These are phyloP conservation scores for Thraustochytrium sp. DNA, from an alignment of 352 stramenopile genomes.

Conservation along the genomic window DNA sequence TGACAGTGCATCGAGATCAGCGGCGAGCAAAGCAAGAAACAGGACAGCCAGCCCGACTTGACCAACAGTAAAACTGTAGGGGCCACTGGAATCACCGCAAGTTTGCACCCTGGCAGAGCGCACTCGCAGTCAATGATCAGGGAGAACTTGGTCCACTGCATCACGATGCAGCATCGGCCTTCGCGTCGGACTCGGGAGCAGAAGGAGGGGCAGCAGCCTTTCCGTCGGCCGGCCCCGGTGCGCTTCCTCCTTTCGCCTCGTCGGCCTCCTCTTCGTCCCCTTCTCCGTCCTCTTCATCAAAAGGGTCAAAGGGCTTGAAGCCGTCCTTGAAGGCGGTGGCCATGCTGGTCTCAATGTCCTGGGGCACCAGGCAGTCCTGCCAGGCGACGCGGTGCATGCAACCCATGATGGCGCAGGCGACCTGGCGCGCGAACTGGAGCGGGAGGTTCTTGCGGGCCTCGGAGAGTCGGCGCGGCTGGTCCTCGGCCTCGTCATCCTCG, in stretches of 20 bases:
- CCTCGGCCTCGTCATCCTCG: not conserved
- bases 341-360: slow-evolving; percentile 1
- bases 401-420: slow-evolving; percentile 7
- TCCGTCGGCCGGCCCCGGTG: not conserved
- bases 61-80: too few species aligned
- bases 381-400: slow-evolving; percentile 1
- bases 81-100: too few species aligned
- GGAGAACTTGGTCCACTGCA: too few species aligned
- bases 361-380: slow-evolving; percentile 26
- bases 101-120: too few species aligned
- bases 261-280: not conserved
- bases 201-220: not conserved
- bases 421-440: not conserved
- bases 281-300: not conserved
- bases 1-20: too few species aligned
- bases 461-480: not conserved
- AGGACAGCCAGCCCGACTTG: too few species aligned
- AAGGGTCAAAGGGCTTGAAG: slow-evolving; percentile 25
- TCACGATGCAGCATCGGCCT: too few species aligned
- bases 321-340: slow-evolving; percentile 25
- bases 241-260: not conserved
- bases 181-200: too few species aligned
- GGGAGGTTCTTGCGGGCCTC: not conserved
- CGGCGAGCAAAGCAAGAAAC: too few species aligned
- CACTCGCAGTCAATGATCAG: too few species aligned